Percentiles rank a stretch among this genome's conserved stretches.
These are phyloP conservation scores for Clonostachys rhizophaga DNA, from an alignment of 2,329 filamentous ascomycete genomes.

Conservation along the genomic window DNA sequence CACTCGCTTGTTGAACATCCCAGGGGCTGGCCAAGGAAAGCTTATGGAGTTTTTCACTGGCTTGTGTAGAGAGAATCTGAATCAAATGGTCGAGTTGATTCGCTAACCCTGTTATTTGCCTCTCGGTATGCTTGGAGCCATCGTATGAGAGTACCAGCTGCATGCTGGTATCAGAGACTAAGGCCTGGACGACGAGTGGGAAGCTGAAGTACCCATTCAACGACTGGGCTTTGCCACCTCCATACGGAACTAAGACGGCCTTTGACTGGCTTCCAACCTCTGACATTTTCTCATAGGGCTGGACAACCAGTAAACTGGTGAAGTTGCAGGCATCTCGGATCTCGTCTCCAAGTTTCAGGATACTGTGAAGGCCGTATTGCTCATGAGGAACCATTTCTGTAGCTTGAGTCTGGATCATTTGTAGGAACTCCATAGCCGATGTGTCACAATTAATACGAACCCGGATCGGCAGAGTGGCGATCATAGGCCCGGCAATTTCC, in stretches of 20 bases:
- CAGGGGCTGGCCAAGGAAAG: neutral
- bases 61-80: slow-evolving; percentile 5
- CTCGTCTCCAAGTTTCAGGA: slow-evolving; percentile 4
- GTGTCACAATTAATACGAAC: neutral
- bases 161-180: slow-evolving; percentile 1
- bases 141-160: slow-evolving; percentile 3
- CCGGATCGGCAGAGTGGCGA: slow-evolving; percentile 1
- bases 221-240: neutral
- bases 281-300: neutral
- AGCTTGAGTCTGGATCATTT: slow-evolving; percentile 2
- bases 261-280: neutral
- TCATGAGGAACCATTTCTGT: slow-evolving; percentile 6
- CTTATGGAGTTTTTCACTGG: neutral
- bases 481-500: slow-evolving; percentile 3
- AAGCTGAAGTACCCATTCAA: slow-evolving; percentile 4
- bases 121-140: slow-evolving; percentile 1
- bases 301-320: slow-evolving; percentile 7
- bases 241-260: neutral
- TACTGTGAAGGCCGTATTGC: slow-evolving; percentile 11
- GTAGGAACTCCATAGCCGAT: neutral
- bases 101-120: slow-evolving; percentile 4
- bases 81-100: slow-evolving; percentile 8
- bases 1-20: neutral
- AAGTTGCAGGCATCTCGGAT: slow-evolving; percentile 8
- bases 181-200: slow-evolving; percentile 3